Percentiles rank a stretch among this genome's conserved stretches.
Conservation (phyloP, 139 green algal genomes). For the Tetratostichococcus sp. region DNA sequence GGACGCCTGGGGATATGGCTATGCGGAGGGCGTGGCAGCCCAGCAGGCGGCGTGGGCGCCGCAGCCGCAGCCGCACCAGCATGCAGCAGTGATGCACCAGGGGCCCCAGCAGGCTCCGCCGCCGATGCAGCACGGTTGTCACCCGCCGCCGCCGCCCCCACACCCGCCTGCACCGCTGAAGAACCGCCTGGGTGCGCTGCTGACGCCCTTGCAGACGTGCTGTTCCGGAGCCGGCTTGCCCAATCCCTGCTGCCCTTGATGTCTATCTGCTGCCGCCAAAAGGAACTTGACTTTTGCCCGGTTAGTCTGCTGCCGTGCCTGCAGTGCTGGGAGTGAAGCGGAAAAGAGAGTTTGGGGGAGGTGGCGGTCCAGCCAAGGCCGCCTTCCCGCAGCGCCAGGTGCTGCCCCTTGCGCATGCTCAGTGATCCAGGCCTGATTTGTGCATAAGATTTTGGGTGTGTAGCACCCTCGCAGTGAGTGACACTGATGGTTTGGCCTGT, state of each 20-base stretch:
- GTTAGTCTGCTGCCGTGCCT: not conserved
- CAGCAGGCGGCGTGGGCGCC: not conserved
- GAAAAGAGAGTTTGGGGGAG: not conserved
- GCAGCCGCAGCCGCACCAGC: not conserved
- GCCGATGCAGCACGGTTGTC: not conserved
- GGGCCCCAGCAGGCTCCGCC: no score
- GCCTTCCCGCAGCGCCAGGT: not conserved
- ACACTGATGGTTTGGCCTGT: no score
- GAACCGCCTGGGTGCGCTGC: not conserved
- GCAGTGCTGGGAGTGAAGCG: not conserved
- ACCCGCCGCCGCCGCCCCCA: no score
- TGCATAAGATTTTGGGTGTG: no score
- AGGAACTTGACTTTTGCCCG: not conserved
- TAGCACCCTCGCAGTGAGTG: no score
- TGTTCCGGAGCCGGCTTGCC: no score
- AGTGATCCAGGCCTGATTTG: no score
- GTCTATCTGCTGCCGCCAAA: no score
- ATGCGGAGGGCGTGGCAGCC: not conserved
- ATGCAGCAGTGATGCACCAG: not conserved
- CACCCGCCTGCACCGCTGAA: not conserved
- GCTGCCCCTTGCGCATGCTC: no score
- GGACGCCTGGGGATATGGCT: not conserved
- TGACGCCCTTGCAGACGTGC: no score
- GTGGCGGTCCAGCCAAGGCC: not conserved
- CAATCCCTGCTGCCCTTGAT: no score